Evolutionary conservation across 352 stramenopile species (phyloP).

Genomic region (Pythium periplocum): DNA sequence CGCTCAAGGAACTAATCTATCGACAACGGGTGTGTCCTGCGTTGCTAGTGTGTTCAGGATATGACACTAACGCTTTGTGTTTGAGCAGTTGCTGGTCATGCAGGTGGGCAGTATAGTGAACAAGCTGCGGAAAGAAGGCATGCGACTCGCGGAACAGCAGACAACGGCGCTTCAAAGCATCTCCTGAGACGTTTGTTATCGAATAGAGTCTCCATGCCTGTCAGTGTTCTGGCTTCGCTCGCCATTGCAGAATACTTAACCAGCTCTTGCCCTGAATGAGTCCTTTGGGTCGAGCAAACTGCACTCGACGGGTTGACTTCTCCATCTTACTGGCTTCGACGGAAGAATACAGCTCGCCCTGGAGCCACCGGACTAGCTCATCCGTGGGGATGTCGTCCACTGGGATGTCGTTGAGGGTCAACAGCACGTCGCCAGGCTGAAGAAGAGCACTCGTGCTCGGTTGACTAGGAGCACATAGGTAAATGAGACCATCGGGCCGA

Average conservation of each 20-base stretch:
- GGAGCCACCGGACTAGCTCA: constrained; percentile 17
- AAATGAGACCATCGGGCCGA: background rate
- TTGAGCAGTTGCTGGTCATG: constrained; percentile 54
- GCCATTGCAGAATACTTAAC: no score
- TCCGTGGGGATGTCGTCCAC: constrained; percentile 27
- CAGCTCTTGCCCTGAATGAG: no score
- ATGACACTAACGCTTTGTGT: background rate
- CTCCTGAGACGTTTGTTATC: constrained; percentile 11
- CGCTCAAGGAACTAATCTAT: constrained; percentile 53
- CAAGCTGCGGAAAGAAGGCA: constrained; percentile 59
- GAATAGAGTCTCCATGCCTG: no score
- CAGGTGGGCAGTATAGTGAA: constrained; percentile 54
- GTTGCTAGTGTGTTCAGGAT: background rate
- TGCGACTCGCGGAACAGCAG: constrained; percentile 69
- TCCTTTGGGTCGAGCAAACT: no score
- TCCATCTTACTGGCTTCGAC: no score
- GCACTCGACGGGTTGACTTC: no score
- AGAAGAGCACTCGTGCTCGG: background rate
- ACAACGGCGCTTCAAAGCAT: constrained; percentile 65
- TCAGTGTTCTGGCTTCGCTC: no score
- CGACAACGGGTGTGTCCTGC: constrained; percentile 27
- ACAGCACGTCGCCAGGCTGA: constrained; percentile 17
- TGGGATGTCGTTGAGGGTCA: constrained; percentile 21
- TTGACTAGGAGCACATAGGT: background rate
- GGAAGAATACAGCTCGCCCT: background rate